phyloP scores from a whole-genome alignment of 495 filamentous ascomycete species.

The Clavariopsis aquatica region DNA sequence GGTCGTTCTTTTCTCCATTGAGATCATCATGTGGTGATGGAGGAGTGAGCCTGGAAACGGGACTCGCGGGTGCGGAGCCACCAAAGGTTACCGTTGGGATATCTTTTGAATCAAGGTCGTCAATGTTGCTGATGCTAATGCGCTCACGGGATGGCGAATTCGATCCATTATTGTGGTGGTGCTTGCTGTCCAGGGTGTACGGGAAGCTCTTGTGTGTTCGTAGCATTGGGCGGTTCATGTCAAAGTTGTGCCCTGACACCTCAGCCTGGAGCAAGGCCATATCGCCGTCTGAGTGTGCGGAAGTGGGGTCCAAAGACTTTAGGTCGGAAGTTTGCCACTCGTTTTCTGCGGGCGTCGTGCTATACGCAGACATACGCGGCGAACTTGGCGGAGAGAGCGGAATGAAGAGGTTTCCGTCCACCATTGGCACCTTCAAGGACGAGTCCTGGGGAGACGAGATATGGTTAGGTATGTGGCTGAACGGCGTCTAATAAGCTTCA shows the following conservation, averaged over 20 bases:
- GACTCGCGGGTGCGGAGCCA: conserved; percentile 46
- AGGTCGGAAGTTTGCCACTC: conserved; percentile 40
- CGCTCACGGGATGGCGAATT: conserved; percentile 37
- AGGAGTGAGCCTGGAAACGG: conserved; percentile 42
- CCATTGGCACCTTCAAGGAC: conserved; percentile 38
- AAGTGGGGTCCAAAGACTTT: conserved; percentile 35
- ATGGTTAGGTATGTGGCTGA: conserved; percentile 32
- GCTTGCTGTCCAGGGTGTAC: conserved; percentile 40
- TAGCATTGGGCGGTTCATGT: conserved; percentile 38
- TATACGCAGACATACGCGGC: conserved; percentile 40
- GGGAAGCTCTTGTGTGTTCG: conserved; percentile 47
- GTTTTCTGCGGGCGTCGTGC: conserved; percentile 37
- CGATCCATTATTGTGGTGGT: conserved; percentile 27
- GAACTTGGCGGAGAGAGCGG: conserved; percentile 41
- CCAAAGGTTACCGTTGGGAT: conserved; percentile 37
- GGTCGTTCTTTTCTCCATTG: conserved; percentile 40
- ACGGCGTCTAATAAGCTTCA: conserved; percentile 35
- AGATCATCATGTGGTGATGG: conserved; percentile 35
- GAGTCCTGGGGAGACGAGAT: conserved; percentile 24
- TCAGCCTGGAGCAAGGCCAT: conserved; percentile 39
- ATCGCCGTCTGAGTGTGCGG: conserved; percentile 35
- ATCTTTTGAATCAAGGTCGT: conserved; percentile 32
- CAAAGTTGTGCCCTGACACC: conserved; percentile 35
- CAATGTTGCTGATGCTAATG: conserved; percentile 39
- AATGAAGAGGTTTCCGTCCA: conserved; percentile 43